Percentiles rank a stretch among this genome's conserved stretches.
Conservation (phyloP, 129 eudicot species). For the Dittrichia graveolens region DNA sequence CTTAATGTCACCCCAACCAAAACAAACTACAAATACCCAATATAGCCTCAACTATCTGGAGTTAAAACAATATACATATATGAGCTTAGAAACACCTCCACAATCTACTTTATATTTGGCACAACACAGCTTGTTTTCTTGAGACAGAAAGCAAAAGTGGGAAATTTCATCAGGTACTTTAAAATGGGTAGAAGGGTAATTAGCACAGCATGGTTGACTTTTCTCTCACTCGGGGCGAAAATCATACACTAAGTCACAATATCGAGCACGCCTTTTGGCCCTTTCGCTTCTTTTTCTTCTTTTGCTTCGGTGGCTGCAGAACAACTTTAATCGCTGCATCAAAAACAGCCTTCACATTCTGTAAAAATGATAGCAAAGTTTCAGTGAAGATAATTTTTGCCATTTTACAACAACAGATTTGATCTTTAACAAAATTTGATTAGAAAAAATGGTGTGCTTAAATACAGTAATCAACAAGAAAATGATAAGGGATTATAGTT, state of each 20-base stretch:
- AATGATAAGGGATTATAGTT: too few relatives aligned
- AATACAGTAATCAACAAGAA: too few relatives aligned
- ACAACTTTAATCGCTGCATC: constrained; percentile 97
- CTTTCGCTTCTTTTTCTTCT: constrained; percentile 93
- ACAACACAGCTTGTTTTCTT: constrained; percentile 33
- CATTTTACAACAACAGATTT: too few relatives aligned
- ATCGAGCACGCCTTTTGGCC: constrained; percentile 78
- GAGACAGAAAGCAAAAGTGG: constrained; percentile 38
- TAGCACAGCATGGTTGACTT: constrained; percentile 28
- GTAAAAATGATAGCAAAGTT: constrained; percentile 29
- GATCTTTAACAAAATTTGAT: neutral
- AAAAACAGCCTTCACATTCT: constrained; percentile 94
- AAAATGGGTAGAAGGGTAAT: constrained; percentile 31
- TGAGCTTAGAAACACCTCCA: constrained; percentile 35
- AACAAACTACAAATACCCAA: constrained; percentile 41
- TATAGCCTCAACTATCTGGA: constrained; percentile 34
- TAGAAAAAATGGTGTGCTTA: neutral
- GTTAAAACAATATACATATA: constrained; percentile 28
- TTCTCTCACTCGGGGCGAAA: constrained; percentile 7
- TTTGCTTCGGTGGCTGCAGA: constrained; percentile 94
- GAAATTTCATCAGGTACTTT: constrained; percentile 36
- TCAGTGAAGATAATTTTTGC: neutral
- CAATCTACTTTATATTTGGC: constrained; percentile 23
- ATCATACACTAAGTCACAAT: constrained; percentile 33
- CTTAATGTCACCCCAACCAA: constrained; percentile 33